A percentile compares a stretch with the other conserved stretches of the same genome.
phyloP scores from a whole-genome alignment of 352 stramenopile genomes.

The Phytophthora rubi region DNA sequence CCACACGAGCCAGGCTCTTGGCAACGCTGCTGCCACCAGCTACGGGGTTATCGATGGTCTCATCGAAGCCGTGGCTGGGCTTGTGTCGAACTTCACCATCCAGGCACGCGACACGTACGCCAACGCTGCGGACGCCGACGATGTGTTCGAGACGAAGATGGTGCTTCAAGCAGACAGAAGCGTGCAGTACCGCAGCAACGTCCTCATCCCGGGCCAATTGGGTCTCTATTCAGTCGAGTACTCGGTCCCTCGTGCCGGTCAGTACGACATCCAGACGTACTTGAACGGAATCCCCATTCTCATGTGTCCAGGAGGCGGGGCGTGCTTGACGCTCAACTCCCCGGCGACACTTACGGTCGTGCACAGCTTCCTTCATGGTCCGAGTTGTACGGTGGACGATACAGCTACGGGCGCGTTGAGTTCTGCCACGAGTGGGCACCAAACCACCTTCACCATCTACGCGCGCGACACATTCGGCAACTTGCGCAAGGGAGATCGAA shows the following conservation, averaged over 20 bases:
- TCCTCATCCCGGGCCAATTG: slow-evolving; percentile 50
- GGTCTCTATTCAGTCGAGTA: slow-evolving; percentile 95
- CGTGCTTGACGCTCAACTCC: slow-evolving; percentile 53
- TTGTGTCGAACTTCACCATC: slow-evolving; percentile 94
- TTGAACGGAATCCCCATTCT: slow-evolving; percentile 89
- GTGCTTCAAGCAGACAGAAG: slow-evolving; percentile 55
- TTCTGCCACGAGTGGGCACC: slow-evolving; percentile 79
- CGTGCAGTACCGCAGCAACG: slow-evolving; percentile 87
- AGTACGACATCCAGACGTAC: slow-evolving; percentile 86
- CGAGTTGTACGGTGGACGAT: slow-evolving; percentile 88
- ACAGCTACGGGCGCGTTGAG: slow-evolving; percentile 73
- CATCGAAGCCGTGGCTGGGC: slow-evolving; percentile 92
- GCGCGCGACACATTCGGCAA: slow-evolving; percentile 95
- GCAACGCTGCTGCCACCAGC: slow-evolving; percentile 47
- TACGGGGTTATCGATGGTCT: slow-evolving; percentile 87
- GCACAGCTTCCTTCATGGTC: slow-evolving; percentile 89
- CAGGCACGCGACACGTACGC: slow-evolving; percentile 95
- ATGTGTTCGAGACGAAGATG: slow-evolving; percentile 88
- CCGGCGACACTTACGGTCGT: slow-evolving; percentile 85
- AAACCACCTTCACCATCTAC: slow-evolving; percentile 88
- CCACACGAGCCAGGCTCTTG: slow-evolving; percentile 91
- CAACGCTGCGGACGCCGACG: slow-evolving; percentile 65
- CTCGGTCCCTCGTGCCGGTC: slow-evolving; percentile 89
- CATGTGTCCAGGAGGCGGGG: slow-evolving; percentile 81
- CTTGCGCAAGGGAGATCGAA: slow-evolving; percentile 77